Evolutionary conservation across 2,329 filamentous ascomycete species (phyloP), one percentile per base, ranked within the genome.

Genomic region (Alternaria conjuncta): DNA sequence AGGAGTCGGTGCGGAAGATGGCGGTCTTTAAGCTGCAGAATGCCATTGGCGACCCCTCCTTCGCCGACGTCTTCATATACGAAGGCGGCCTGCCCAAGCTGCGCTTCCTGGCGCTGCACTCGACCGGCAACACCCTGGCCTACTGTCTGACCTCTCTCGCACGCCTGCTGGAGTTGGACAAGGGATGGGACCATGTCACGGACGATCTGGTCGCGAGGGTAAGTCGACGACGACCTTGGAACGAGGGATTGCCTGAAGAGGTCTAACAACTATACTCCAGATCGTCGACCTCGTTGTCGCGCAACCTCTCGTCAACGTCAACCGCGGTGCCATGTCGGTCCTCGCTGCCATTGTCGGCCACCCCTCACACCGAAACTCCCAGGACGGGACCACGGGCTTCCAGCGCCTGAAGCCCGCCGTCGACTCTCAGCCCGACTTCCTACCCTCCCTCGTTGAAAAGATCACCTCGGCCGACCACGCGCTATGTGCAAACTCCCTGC

Each of bases 1-100:
- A 97, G 82, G 96, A 99, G 85, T 94, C 93, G 60, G 90, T 93
- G 71, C 93, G 94, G 76, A 99, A 99, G 82, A 97, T 98, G 93
- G 96, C 96, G 64, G 96, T 96, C 65, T 99, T 99, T 87, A 97
- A 97, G 84, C 89, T 99, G 69, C 96, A 99, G 82, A 91, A 88
- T 68, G 94, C 93, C 66, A 97, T 99, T 81, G 95, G 94, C 78
- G 96, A 99, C 82, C 95, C 95, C 25, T 92, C 94, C 55, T 98
- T 98, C 80, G 96, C 96, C 75, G 96, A 98, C 80, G 90, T 96
- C 72, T 99, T 99, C 83, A 97, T 98, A 66, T 89, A 91, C 55
- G 92, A 94, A 54, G 94, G 94, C 61, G 96, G 96, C 5, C 86
- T 98, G 68, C 86, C 89, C 70, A 89, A 95, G 70, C 84, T 99